Evolutionary conservation across 768 basidiomycete species (phyloP).

Genomic region (Tulasnella sp.): DNA sequence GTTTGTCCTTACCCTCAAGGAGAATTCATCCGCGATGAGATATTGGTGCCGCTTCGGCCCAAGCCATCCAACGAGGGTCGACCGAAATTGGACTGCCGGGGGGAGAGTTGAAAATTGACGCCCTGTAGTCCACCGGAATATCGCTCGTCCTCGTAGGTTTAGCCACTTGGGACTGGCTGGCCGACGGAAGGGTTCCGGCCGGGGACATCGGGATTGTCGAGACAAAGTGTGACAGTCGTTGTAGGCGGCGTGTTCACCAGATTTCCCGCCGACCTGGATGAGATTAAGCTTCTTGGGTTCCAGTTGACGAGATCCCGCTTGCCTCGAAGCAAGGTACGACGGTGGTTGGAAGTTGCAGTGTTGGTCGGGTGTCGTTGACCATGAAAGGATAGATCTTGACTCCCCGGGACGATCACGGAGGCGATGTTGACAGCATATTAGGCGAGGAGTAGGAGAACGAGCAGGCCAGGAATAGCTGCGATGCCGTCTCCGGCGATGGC

Average conservation of each 20-base stretch:
- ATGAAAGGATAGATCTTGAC: constrained; percentile 12
- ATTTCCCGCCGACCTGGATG: neutral
- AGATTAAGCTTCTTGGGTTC: constrained; percentile 24
- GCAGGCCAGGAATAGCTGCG: neutral
- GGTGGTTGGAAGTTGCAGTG: constrained; percentile 2
- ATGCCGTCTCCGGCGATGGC: constrained; percentile 14
- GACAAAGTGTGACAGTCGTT: constrained; percentile 2
- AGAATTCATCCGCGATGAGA: constrained; percentile 20
- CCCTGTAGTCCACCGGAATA: neutral
- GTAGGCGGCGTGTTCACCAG: no score
- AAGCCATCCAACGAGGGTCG: neutral
- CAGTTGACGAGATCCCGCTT: constrained; percentile 19
- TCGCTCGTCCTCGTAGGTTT: neutral
- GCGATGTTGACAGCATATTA: constrained; percentile 18
- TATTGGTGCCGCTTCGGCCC: neutral
- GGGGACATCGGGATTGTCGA: neutral
- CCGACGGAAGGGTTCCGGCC: constrained; percentile 22
- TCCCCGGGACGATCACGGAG: neutral
- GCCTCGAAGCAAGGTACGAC: constrained; percentile 7
- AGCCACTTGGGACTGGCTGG: neutral
- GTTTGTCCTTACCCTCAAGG: neutral
- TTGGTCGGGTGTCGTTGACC: neutral
- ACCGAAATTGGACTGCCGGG: neutral
- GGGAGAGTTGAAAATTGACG: neutral
- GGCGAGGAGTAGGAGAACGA: neutral